Conservation (phyloP, 306 rosid genomes). For the Albizia julibrissin region DNA sequence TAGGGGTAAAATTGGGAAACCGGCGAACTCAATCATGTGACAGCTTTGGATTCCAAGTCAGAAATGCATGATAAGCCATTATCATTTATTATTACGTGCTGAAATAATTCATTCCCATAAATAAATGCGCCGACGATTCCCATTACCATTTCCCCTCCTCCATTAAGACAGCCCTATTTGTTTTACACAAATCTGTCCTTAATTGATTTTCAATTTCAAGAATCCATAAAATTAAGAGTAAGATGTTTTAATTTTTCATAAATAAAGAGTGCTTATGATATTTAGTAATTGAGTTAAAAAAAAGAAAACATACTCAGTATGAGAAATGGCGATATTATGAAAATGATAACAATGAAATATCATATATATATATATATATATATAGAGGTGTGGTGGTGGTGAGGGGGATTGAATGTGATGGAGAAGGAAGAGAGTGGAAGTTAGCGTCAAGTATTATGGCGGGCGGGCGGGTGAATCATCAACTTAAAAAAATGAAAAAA, state of each 20-base stretch:
- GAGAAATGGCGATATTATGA: not conserved
- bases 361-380: too few relatives aligned
- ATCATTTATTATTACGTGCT: not conserved
- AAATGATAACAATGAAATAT: not conserved
- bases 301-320: not conserved
- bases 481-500: not conserved
- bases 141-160: not conserved
- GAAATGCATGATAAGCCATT: slow-evolving; percentile 10
- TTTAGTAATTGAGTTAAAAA: not conserved
- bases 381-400: not conserved
- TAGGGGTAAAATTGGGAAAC: slow-evolving; percentile 14
- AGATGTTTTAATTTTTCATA: too few relatives aligned
- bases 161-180: too few relatives aligned
- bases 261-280: too few relatives aligned
- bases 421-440: not conserved
- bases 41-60: slow-evolving; percentile 5
- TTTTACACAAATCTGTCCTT: too few relatives aligned
- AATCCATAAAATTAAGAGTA: too few relatives aligned
- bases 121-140: not conserved
- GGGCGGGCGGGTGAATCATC: not conserved
- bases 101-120: not conserved
- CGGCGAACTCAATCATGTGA: slow-evolving; percentile 7
- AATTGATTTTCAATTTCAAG: too few relatives aligned
- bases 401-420: not conserved
- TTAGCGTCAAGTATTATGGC: not conserved